A percentile compares a stretch with the other conserved stretches of the same genome.
These are phyloP conservation scores for Arctostaphylos glauca DNA, from an alignment of 148 eudicot genomes.

Conservation along the genomic window DNA sequence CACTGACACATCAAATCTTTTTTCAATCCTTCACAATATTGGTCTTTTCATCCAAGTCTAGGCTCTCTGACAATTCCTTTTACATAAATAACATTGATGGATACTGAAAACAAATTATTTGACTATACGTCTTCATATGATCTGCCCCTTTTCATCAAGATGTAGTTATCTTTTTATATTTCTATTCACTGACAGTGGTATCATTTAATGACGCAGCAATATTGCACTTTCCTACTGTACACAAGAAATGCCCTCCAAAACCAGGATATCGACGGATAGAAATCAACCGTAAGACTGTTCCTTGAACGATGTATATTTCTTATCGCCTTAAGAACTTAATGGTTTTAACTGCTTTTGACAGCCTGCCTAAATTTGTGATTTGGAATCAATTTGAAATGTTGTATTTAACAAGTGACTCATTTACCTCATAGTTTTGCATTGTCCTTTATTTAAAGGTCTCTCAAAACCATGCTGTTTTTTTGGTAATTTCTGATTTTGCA, in stretches of 20 bases:
- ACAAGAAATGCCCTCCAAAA: constrained; percentile 81
- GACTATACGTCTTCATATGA: constrained; percentile 1
- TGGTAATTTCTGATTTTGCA: constrained; percentile 4
- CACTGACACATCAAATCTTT: background rate
- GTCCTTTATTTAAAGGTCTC: background rate
- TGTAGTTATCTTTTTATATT: background rate
- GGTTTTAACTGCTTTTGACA: background rate
- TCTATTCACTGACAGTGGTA: constrained; percentile 25
- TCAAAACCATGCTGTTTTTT: background rate
- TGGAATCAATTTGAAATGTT: background rate
- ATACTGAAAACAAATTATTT: background rate
- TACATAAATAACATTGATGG: background rate
- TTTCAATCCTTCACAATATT: background rate
- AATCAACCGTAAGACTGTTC: constrained; percentile 61
- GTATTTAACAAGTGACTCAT: background rate
- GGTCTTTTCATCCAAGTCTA: background rate
- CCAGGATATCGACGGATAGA: constrained; percentile 83
- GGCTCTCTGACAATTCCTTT: background rate
- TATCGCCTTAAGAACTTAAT: background rate
- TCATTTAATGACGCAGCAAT: constrained; percentile 72
- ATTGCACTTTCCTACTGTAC: constrained; percentile 74
- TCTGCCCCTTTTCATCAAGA: constrained; percentile 11
- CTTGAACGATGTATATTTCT: background rate
- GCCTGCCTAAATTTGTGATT: constrained; percentile 13
- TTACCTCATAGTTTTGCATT: background rate